A percentile compares a stretch with the other conserved stretches of the same genome.
phyloP scores from a whole-genome alignment of 805 yeast species.

The Lachancea dasiensis region DNA sequence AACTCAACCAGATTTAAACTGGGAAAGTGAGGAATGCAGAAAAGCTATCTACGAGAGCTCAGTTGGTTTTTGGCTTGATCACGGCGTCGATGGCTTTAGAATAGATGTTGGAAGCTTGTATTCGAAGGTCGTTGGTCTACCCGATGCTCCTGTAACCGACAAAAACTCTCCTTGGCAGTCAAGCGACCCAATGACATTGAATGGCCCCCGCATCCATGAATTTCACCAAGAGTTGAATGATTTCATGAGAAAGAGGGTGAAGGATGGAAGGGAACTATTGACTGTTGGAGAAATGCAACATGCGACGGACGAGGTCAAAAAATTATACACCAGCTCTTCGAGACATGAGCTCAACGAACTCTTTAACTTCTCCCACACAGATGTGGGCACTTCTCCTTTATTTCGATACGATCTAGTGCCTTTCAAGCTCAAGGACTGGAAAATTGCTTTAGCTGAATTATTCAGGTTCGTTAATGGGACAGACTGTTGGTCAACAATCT shows the following conservation, averaged over 20 bases:
- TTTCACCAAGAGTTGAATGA: conserved; percentile 46
- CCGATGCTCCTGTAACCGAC: conserved; percentile 44
- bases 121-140: conserved; percentile 41
- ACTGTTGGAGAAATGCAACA: conserved; percentile 53
- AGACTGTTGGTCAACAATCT: conserved; percentile 55
- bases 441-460: conserved; percentile 35
- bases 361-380: conserved; percentile 32
- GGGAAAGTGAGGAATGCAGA: conserved; percentile 43
- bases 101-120: conserved; percentile 50
- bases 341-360: conserved; percentile 37
- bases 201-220: conserved; percentile 54
- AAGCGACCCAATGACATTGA: conserved; percentile 29
- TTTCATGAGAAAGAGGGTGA: conserved; percentile 27
- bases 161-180: conserved; percentile 40
- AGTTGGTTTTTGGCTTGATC: conserved; percentile 46
- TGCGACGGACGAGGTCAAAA: conserved; percentile 36
- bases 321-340: conserved; percentile 37
- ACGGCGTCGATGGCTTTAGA: conserved; percentile 54
- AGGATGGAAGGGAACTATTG: conserved; percentile 44
- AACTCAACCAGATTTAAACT: conserved; percentile 54
- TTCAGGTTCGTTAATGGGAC: conserved; percentile 39
- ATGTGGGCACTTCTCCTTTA: conserved; percentile 35
- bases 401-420: conserved; percentile 29
- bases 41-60: conserved; percentile 40
- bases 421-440: conserved; percentile 36